Base-by-base conservation (phyloP, 2,329 filamentous ascomycete genomes). In the Penicillium decumbens region DNA sequence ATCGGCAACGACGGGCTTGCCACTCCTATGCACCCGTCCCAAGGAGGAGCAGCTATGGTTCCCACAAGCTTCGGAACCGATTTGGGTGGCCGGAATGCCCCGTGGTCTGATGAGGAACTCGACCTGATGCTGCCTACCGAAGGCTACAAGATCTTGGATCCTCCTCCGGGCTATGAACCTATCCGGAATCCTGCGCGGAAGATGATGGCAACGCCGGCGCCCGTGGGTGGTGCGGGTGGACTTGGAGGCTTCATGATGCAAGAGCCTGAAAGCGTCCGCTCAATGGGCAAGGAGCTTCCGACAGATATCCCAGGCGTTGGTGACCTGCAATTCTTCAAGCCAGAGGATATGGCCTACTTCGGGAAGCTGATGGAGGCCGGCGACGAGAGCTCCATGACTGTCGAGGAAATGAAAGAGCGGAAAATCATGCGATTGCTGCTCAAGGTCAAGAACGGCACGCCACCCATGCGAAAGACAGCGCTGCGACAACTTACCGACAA, bases 361-460 rank as follows among this genome's bases (percentile, higher is more conserved):
- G 91, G 92, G 51, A 97, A 98, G 76, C 81, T 98, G 35, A 92
- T 95, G 20, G 93, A 98, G 66, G 90, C 89, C 32, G 87, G 87
- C 24, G 90, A 97, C 61, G 93, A 98, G 73, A 95, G 92, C 61
- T 80, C 84, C 20, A 82, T 98, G 73, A 91, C 85, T 18, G 90
- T 98, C 8, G 93, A 98, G 42, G 92, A 98, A 65, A 75, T 98
- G 45, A 97, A 98, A 72, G 92, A 98, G 73, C 82, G 93, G 54
- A 98, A 98, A 75, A 98, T 98, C 66, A 97, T 98, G 93, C 81
- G 93, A 59, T 75, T 98, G 47, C 77, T 98, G 40, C 80, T 98
- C 49, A 98, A 98, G 75, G 92, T 98, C 77, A 98, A 98, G 81
- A 98, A 98, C 68, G 93, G 93, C 64, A 97, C 93, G 35, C 93